Evolutionary conservation across 148 eudicot species (phyloP).

Genomic region (Diospyros kaki): DNA sequence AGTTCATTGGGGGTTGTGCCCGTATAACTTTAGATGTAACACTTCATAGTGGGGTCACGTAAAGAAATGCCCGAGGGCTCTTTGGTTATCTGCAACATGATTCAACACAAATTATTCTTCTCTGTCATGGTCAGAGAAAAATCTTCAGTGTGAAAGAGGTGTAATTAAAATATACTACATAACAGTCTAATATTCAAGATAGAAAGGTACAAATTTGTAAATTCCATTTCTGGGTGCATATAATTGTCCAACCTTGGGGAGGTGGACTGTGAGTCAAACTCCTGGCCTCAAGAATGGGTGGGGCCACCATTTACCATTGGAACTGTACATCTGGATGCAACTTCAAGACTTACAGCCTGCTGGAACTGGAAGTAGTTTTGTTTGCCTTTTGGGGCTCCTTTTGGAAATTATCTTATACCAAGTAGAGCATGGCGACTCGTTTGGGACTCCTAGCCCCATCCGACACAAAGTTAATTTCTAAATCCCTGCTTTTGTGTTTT

Average conservation of each 20-base stretch:
- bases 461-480: background rate
- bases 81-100: background rate
- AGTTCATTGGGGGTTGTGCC: no score
- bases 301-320: no score
- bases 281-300: no score
- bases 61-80: background rate
- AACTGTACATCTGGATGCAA: background rate
- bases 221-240: no score
- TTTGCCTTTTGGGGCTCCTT: background rate
- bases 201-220: background rate
- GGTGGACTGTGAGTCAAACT: no score
- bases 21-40: background rate
- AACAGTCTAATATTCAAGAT: background rate
- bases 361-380: background rate
- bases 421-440: background rate
- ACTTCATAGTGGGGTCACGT: background rate
- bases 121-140: background rate
- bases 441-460: background rate
- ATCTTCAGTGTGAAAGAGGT: background rate
- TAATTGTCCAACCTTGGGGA: no score
- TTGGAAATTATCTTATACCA: slow-evolving; percentile 8
- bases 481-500: background rate
- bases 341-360: background rate
- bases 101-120: background rate
- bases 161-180: background rate